Evolutionary conservation across 2,329 filamentous ascomycete species (phyloP), one percentile per base, ranked within the genome.

Genomic region (Aphanoascus verrucosus): DNA sequence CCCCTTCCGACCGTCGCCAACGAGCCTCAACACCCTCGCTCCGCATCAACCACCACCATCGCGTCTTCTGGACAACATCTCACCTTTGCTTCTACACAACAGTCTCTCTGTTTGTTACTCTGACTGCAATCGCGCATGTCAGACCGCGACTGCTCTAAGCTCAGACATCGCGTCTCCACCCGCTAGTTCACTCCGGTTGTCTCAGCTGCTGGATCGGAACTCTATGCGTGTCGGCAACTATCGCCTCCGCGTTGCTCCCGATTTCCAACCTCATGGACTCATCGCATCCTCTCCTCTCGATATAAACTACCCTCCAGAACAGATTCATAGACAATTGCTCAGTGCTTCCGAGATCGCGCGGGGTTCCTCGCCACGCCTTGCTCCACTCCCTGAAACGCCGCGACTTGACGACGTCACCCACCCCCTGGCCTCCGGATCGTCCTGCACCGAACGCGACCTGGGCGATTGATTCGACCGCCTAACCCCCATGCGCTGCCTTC

Each of bases 131-230:
- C 49, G 38, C 49, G n/a, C 42, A 20, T 40, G 31, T 32, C 41
- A 35, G 43, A 52, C 41, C 41, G 37, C 50, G 38, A 31, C 32
- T 43, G n/a, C 37, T 17, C 49, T 44, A n/a, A 35, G 49, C 41
- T 52, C 45, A 52, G 50, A 52, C 41, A 12, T 38, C 41, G 38
- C 9, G 50, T 52, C 50, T 52, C 50, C 50, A 52, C 50, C 15
- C 41, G 37, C 48, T 45, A 52, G 50, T 46, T 38, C 38, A 52
- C 50, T 52, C 50, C 50, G 41, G 40, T 42, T 52, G 50, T 52
- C 50, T 52, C 50, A 52, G 50, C 50, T 28, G 23, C 23, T 28
- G 23, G 23, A 28, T 28, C 42, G 28, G 50, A 47, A 35, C 23
- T 31, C 14, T 9, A 44, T 52, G 50, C 50, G 19, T 46, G 50